phyloP scores from a whole-genome alignment of 140 eudicot species.

The Senecio squalidus region DNA sequence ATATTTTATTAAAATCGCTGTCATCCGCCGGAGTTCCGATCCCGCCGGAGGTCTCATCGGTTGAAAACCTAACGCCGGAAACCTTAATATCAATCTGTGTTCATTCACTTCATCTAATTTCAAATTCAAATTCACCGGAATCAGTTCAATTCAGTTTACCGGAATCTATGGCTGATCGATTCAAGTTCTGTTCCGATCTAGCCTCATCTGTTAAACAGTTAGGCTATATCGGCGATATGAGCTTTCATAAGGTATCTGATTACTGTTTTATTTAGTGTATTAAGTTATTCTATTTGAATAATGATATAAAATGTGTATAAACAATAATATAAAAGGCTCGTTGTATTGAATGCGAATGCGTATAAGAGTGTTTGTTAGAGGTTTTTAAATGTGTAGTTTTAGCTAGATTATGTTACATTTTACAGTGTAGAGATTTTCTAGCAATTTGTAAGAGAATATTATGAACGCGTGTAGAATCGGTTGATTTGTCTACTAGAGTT shows the following conservation, averaged over 20 bases:
- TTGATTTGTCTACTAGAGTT: too few species aligned
- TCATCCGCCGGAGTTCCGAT: conserved; percentile 51
- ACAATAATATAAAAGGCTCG: too few species aligned
- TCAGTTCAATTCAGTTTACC: conserved; percentile 48
- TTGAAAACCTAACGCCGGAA: conserved; percentile 45
- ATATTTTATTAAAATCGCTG: conserved; percentile 51
- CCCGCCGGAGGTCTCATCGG: conserved; percentile 37
- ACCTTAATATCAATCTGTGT: conserved; percentile 41
- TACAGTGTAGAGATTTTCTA: too few species aligned
- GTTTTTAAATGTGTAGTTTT: too few species aligned
- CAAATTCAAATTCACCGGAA: conserved; percentile 31
- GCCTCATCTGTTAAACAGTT: conserved; percentile 46
- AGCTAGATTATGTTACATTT: too few species aligned
- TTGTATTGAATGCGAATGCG: too few species aligned
- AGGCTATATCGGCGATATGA: conserved; percentile 56
- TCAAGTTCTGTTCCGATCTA: conserved; percentile 52
- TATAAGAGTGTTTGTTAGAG: too few species aligned
- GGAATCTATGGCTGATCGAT: conserved; percentile 57
- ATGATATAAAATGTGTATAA: neutral
- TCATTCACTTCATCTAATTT: conserved; percentile 43
- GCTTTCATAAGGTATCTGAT: conserved; percentile 60
- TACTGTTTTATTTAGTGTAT: neutral
- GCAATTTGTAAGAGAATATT: too few species aligned
- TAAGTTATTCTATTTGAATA: neutral
- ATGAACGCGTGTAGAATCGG: too few species aligned